Evolutionary conservation across 306 rosid genomes (phyloP).

Genomic region (Ceratonia siliqua): DNA sequence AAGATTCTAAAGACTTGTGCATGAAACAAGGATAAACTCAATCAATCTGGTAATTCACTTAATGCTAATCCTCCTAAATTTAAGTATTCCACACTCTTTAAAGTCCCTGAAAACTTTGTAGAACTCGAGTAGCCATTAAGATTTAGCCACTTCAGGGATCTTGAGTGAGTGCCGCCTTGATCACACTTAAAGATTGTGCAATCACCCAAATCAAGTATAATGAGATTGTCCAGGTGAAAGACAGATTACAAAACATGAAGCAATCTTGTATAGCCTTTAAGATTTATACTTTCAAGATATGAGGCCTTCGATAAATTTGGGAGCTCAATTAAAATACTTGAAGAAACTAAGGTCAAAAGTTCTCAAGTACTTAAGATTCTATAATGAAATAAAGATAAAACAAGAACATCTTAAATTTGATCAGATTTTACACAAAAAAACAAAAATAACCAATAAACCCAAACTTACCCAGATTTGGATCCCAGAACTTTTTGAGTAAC

Average conservation of each 20-base stretch:
- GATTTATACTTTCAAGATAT: background rate
- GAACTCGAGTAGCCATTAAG: fast-evolving
- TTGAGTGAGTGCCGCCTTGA: background rate
- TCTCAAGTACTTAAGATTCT: background rate
- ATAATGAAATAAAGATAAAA: background rate
- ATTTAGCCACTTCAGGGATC: background rate
- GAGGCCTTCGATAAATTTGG: background rate
- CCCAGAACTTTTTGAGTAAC: background rate
- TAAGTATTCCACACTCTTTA: background rate
- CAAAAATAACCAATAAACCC: background rate
- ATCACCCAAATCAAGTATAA: background rate
- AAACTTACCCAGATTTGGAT: background rate
- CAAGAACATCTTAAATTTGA: no score
- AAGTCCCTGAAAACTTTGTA: background rate
- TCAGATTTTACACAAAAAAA: background rate
- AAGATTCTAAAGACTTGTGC: background rate
- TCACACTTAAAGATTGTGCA: background rate
- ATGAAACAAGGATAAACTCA: background rate
- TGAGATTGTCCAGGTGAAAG: background rate
- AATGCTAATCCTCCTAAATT: background rate
- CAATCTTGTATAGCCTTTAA: background rate
- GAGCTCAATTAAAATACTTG: background rate
- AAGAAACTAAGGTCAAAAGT: background rate
- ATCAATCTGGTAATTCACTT: background rate
- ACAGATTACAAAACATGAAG: background rate